A percentile compares a stretch with the other conserved stretches of the same genome.
These are phyloP conservation scores for Saksenaea vasiformis DNA, from an alignment of 371 early-diverging fungal genomes.

Conservation along the genomic window DNA sequence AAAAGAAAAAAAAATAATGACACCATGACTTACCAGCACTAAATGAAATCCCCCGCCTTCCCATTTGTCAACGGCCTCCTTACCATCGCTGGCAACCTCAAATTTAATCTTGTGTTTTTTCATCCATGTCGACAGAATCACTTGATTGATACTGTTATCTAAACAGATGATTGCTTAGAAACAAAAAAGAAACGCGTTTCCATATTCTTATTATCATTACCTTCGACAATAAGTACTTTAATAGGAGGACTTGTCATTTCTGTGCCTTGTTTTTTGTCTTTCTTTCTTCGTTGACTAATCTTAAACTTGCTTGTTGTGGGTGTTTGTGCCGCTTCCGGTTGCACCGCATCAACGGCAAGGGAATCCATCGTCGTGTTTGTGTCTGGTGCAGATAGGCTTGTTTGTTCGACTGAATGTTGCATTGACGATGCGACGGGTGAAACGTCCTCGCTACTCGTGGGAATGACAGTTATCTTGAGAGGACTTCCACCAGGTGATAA, in stretches of 20 bases:
- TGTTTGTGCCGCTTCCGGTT: neutral
- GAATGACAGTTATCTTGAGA: neutral
- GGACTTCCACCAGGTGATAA: slow-evolving; percentile 2
- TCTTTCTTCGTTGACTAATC: slow-evolving; percentile 9
- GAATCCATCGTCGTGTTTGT: neutral
- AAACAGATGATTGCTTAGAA: neutral
- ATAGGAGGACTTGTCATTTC: slow-evolving; percentile 50
- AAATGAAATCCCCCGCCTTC: slow-evolving; percentile 64
- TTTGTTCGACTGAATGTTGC: neutral
- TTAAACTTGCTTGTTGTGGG: slow-evolving; percentile 10
- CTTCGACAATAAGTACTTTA: slow-evolving; percentile 76
- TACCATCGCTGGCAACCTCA: slow-evolving; percentile 66
- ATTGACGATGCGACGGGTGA: neutral
- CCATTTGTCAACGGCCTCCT: slow-evolving; percentile 73
- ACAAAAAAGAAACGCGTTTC: neutral
- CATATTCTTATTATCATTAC: slow-evolving; percentile 22
- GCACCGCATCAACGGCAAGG: neutral
- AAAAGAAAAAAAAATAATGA: no score
- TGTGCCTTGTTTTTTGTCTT: slow-evolving; percentile 1
- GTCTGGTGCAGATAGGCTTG: neutral
- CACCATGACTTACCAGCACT: slow-evolving; percentile 66
- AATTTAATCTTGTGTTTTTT: slow-evolving; percentile 64
- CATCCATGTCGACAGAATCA: slow-evolving; percentile 68
- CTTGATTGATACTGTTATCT: slow-evolving; percentile 74
- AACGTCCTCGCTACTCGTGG: neutral